A percentile compares a stretch with the other conserved stretches of the same genome.
These are phyloP conservation scores for Diaporthe destruens DNA, from an alignment of 2,329 filamentous ascomycete species.

Conservation along the genomic window DNA sequence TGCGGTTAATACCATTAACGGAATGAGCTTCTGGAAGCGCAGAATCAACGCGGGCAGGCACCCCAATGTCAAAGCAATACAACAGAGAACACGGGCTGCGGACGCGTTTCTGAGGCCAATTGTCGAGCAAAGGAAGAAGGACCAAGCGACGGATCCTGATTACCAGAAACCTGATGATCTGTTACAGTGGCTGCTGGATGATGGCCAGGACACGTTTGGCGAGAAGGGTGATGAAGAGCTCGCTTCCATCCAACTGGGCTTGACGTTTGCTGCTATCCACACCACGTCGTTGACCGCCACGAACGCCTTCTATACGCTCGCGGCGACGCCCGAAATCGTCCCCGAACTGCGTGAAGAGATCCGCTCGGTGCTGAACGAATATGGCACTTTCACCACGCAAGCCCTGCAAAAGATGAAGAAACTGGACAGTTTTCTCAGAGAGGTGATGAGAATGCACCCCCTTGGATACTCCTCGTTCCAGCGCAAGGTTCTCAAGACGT, in stretches of 20 bases:
- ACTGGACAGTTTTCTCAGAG: constrained; percentile 51
- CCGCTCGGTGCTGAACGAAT: constrained; percentile 51
- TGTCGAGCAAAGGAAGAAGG: constrained; percentile 49
- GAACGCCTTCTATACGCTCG: constrained; percentile 66
- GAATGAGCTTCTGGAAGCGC: constrained; percentile 50
- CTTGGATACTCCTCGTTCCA: constrained; percentile 56
- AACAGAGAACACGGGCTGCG: constrained; percentile 50
- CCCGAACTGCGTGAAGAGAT: constrained; percentile 66
- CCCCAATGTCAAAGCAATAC: constrained; percentile 52
- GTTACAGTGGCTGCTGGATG: constrained; percentile 60
- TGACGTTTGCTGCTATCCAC: constrained; percentile 65
- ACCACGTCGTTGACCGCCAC: constrained; percentile 61
- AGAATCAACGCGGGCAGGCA: constrained; percentile 50
- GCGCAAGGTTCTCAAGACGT: constrained; percentile 63
- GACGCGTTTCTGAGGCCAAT: constrained; percentile 53
- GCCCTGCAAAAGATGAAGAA: constrained; percentile 52
- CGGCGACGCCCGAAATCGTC: constrained; percentile 62
- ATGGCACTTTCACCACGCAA: constrained; percentile 47
- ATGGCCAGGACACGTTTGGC: constrained; percentile 52
- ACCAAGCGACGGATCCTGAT: constrained; percentile 42
- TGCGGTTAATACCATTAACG: constrained; percentile 50
- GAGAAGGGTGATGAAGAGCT: constrained; percentile 52
- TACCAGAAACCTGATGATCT: constrained; percentile 58
- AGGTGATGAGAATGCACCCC: constrained; percentile 49
- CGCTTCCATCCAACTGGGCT: constrained; percentile 56